phyloP scores from a whole-genome alignment of 2,329 filamentous ascomycete species.

The Monilinia fructicola region DNA sequence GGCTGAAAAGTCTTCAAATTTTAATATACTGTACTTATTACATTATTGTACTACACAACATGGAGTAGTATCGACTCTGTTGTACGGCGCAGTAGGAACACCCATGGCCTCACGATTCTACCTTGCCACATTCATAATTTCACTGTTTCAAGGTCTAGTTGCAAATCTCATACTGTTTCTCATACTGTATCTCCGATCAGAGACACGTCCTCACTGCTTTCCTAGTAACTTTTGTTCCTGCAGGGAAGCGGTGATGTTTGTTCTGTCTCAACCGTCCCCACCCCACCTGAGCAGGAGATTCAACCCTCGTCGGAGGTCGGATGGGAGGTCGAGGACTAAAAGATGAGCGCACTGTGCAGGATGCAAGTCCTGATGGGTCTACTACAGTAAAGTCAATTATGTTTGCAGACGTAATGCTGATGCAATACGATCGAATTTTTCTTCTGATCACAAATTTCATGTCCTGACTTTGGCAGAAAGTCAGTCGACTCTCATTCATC shows the following conservation, averaged over 20 bases:
- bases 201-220: background rate
- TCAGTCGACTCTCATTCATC: background rate
- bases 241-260: constrained; percentile 3
- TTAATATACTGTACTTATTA: too few species aligned
- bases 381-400: background rate
- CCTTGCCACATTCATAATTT: background rate
- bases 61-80: background rate
- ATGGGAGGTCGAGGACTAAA: background rate
- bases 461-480: background rate
- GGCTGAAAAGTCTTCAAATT: constrained; percentile 13
- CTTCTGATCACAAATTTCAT: background rate
- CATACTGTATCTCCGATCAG: too few species aligned
- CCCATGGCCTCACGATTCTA: background rate
- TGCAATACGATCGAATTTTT: background rate
- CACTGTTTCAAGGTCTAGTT: background rate
- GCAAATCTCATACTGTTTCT: too few species aligned
- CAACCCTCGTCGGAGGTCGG: background rate
- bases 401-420: background rate
- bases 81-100: background rate
- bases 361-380: background rate
- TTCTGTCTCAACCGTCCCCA: constrained; percentile 20
- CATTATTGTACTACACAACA: background rate
- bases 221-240: constrained; percentile 3
- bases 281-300: constrained; percentile 6
- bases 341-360: background rate